Conservation (phyloP, 306 rosid species). For the Rosa persica region DNA sequence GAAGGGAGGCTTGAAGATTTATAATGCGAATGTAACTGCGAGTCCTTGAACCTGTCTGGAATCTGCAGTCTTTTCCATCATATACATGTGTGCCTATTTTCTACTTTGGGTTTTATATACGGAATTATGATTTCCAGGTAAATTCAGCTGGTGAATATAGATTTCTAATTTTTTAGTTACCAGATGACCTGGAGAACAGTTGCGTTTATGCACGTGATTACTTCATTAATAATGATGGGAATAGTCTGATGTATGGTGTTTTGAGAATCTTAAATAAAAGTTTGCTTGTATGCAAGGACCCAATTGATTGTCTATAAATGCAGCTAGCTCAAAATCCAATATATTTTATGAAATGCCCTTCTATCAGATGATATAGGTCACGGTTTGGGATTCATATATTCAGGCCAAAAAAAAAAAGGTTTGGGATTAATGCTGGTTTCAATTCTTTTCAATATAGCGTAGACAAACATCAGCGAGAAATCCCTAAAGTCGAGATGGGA, state of each 20-base stretch:
- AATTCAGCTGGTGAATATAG: background rate
- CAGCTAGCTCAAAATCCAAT: background rate
- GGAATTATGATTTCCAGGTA: background rate
- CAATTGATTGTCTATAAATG: background rate
- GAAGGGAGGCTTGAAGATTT: constrained; percentile 73
- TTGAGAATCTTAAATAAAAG: background rate
- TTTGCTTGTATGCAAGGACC: background rate
- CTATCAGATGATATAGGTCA: background rate
- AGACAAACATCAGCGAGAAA: too few relatives aligned
- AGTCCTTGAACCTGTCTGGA: background rate
- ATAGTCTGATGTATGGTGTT: background rate
- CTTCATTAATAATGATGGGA: background rate
- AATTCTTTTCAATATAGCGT: too few relatives aligned
- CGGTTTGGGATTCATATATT: too few relatives aligned
- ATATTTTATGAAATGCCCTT: background rate
- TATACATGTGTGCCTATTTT: background rate
- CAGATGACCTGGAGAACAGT: background rate
- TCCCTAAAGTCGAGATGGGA: too few relatives aligned
- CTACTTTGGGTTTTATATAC: background rate
- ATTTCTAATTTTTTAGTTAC: background rate
- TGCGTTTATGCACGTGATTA: background rate
- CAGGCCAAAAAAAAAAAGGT: too few relatives aligned
- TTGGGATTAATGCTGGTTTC: too few relatives aligned
- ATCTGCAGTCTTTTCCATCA: background rate
- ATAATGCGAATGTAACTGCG: constrained; percentile 19